Conservation (phyloP, 495 filamentous ascomycete genomes). For the Penicillium arizonense region DNA sequence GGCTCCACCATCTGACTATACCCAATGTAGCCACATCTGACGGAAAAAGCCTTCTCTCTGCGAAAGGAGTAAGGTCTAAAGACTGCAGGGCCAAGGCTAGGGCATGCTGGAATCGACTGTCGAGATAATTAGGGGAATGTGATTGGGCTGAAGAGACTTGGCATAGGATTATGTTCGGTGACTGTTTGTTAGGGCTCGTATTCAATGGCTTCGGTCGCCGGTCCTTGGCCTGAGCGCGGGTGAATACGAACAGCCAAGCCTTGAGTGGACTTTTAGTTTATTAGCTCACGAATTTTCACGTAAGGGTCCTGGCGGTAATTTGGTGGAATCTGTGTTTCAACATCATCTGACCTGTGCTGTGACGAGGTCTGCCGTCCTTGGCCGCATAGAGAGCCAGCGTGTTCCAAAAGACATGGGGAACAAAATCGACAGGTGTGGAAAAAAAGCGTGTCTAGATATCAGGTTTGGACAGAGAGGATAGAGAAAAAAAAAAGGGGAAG, state of each 20-base stretch:
- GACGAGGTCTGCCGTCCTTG: too few relatives aligned
- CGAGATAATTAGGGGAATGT: background rate
- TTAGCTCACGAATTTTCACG: background rate
- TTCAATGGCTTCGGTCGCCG: background rate
- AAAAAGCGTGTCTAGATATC: too few relatives aligned
- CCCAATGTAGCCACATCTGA: background rate
- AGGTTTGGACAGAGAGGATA: too few relatives aligned
- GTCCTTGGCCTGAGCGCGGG: slow-evolving; percentile 1
- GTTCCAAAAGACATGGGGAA: too few relatives aligned
- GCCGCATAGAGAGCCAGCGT: too few relatives aligned
- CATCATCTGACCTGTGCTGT: too few relatives aligned
- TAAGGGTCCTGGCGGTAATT: background rate
- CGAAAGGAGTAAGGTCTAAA: background rate
- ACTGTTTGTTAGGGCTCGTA: slow-evolving; percentile 6
- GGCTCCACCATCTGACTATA: background rate
- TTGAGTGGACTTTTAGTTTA: background rate
- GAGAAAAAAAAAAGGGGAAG: too few relatives aligned
- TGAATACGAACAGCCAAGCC: slow-evolving; percentile 15
- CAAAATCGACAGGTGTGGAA: too few relatives aligned
- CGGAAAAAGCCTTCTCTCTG: background rate
- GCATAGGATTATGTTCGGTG: background rate
- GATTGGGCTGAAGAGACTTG: background rate
- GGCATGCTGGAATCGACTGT: background rate
- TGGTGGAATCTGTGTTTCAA: too few relatives aligned
- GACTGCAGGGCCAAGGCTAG: background rate